Evolutionary conservation across 2,329 filamentous ascomycete genomes (phyloP).

Genomic region (Colletotrichum brevisporum): DNA sequence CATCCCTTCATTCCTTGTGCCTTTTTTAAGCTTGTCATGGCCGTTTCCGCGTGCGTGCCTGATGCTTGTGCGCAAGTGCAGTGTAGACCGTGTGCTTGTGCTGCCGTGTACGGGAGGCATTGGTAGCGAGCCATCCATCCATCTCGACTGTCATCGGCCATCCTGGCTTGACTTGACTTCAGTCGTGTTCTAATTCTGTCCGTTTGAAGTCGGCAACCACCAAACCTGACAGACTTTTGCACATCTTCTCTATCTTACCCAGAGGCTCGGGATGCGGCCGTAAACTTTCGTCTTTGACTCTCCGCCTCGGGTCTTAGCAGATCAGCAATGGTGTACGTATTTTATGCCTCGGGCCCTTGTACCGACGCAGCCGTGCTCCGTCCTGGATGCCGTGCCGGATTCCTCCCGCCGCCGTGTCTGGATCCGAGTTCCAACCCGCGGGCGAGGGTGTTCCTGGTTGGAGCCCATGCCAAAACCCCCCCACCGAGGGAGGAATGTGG

Average conservation of each 20-base stretch:
- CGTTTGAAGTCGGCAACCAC: slow-evolving; percentile 34
- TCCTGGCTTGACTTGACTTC: not conserved
- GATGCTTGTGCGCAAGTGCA: slow-evolving; percentile 20
- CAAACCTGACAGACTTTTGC: slow-evolving; percentile 17
- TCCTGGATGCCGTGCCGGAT: slow-evolving; percentile 9
- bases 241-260: slow-evolving; percentile 19
- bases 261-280: slow-evolving; percentile 23
- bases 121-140: not conserved
- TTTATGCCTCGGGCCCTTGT: slow-evolving; percentile 16
- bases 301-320: not conserved
- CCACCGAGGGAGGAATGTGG: slow-evolving; percentile 16
- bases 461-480: slow-evolving; percentile 18
- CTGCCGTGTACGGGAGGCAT: no score
- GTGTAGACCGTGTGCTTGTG: no score
- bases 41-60: slow-evolving; percentile 23
- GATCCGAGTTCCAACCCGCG: slow-evolving; percentile 10
- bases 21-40: slow-evolving; percentile 38
- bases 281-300: slow-evolving; percentile 11
- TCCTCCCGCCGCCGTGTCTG: slow-evolving; percentile 20
- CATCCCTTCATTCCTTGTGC: slow-evolving; percentile 29
- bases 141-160: no score
- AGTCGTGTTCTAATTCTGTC: slow-evolving; percentile 32
- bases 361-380: slow-evolving; percentile 26
- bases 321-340: not conserved
- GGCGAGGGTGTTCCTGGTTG: slow-evolving; percentile 17